phyloP scores from a whole-genome alignment of 2,329 filamentous ascomycete species.

The Penicillium sclerotigenum region DNA sequence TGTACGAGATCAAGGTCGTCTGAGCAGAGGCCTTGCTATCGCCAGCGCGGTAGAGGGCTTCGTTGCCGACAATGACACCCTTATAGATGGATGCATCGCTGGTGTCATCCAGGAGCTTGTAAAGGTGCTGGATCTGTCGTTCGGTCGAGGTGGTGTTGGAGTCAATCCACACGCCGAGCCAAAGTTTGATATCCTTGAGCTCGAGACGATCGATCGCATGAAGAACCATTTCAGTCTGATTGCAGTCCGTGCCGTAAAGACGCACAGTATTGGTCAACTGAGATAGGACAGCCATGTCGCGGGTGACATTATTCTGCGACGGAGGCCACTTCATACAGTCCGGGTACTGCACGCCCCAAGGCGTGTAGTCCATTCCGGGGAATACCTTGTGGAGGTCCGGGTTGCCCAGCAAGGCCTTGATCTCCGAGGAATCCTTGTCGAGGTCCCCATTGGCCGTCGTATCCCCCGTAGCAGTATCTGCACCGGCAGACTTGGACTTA shows the following conservation, averaged over 20 bases:
- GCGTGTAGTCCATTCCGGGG: slow-evolving; percentile 92
- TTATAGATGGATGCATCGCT: slow-evolving; percentile 51
- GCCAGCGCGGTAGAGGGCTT: slow-evolving; percentile 56
- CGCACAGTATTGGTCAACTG: slow-evolving; percentile 85
- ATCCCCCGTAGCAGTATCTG: slow-evolving; percentile 60
- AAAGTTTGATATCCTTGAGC: slow-evolving; percentile 75
- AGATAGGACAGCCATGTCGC: slow-evolving; percentile 83
- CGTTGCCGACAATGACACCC: slow-evolving; percentile 62
- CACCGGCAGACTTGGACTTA: slow-evolving; percentile 20
- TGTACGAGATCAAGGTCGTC: slow-evolving; percentile 59
- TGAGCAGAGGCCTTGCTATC: slow-evolving; percentile 60
- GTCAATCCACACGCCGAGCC: slow-evolving; percentile 93
- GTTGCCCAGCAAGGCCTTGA: slow-evolving; percentile 79
- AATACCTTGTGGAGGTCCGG: slow-evolving; percentile 84
- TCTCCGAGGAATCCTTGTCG: slow-evolving; percentile 69
- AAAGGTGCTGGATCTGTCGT: slow-evolving; percentile 80
- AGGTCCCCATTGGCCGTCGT: slow-evolving; percentile 65
- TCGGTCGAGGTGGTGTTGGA: slow-evolving; percentile 76
- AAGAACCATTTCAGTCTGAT: slow-evolving; percentile 91
- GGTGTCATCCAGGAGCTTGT: slow-evolving; percentile 66
- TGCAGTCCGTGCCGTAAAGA: slow-evolving; percentile 94
- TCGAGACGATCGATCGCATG: slow-evolving; percentile 73
- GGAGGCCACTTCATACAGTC: slow-evolving; percentile 73
- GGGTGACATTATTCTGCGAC: slow-evolving; percentile 90
- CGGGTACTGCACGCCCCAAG: slow-evolving; percentile 85